Conservation (phyloP, 768 basidiomycete genomes). For the Lanmaoa pseudosensibilis region DNA sequence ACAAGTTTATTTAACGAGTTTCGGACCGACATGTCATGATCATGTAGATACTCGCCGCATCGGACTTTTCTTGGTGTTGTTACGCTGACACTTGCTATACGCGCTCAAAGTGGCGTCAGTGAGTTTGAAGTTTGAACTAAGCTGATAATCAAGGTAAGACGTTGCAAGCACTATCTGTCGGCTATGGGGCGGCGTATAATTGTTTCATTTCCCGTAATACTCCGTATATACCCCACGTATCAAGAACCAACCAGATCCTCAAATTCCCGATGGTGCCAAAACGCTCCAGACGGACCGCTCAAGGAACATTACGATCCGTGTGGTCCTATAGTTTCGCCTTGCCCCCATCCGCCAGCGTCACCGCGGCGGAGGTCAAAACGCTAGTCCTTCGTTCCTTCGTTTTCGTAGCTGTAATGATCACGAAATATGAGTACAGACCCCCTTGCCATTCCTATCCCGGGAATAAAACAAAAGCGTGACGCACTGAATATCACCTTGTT, state of each 20-base stretch:
- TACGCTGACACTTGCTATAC: neutral
- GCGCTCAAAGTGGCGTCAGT: neutral
- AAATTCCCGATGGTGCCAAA: neutral
- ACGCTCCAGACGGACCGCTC: neutral
- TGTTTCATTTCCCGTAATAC: neutral
- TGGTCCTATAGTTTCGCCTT: slow-evolving; percentile 60
- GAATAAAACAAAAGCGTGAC: slow-evolving; percentile 31
- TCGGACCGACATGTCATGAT: slow-evolving; percentile 13
- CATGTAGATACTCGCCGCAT: slow-evolving; percentile 6
- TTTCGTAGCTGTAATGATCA: slow-evolving; percentile 59
- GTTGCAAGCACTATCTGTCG: neutral
- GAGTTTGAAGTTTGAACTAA: neutral
- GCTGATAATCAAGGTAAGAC: too few species aligned
- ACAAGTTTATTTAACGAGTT: neutral
- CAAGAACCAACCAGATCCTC: neutral
- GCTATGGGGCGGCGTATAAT: neutral
- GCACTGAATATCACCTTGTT: slow-evolving; percentile 87
- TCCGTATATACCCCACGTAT: neutral
- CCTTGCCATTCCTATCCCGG: neutral
- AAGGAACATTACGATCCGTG: neutral
- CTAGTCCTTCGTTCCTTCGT: slow-evolving; percentile 79
- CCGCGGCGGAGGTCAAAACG: slow-evolving; percentile 80
- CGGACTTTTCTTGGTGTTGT: neutral
- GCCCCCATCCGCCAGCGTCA: slow-evolving; percentile 54
- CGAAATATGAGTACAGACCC: neutral